phyloP scores from a whole-genome alignment of 2,329 filamentous ascomycete genomes.

The Sporothrix pseudoabietina region DNA sequence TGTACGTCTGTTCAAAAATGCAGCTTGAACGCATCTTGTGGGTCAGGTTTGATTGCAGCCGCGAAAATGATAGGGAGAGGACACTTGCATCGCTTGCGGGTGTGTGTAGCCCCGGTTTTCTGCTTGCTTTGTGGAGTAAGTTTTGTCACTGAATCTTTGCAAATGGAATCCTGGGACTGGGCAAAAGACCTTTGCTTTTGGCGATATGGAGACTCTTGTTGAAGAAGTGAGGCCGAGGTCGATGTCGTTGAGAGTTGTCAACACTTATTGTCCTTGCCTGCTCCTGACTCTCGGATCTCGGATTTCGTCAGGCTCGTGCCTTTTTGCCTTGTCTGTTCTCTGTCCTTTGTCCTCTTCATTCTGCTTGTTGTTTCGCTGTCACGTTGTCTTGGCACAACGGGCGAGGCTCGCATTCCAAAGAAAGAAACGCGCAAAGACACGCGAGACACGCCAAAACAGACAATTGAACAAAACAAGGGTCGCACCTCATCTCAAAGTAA shows the following conservation, averaged over 20 bases:
- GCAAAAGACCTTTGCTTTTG: neutral
- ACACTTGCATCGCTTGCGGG: constrained; percentile 4
- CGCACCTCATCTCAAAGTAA: neutral
- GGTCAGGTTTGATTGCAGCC: constrained; percentile 20
- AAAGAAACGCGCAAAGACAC: neutral
- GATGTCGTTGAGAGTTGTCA: neutral
- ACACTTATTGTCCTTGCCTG: neutral
- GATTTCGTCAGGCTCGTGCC: neutral
- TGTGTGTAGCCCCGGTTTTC: neutral
- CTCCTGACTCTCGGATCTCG: neutral
- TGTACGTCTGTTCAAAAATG: neutral
- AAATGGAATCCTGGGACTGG: constrained; percentile 5
- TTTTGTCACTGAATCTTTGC: neutral
- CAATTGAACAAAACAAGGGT: neutral
- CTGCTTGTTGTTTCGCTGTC: neutral
- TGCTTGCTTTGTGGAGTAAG: neutral
- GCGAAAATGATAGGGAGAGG: constrained; percentile 4
- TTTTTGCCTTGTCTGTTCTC: neutral
- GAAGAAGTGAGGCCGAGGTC: neutral
- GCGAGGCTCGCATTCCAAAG: neutral
- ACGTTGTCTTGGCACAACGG: constrained; percentile 11
- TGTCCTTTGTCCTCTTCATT: neutral
- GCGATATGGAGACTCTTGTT: neutral
- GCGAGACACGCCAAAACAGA: neutral
- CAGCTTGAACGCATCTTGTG: neutral